Percentiles rank a stretch among this genome's conserved stretches.
These are phyloP conservation scores for Nannochloropsis salina DNA, from an alignment of 108 stramenopile genomes.

Conservation along the genomic window DNA sequence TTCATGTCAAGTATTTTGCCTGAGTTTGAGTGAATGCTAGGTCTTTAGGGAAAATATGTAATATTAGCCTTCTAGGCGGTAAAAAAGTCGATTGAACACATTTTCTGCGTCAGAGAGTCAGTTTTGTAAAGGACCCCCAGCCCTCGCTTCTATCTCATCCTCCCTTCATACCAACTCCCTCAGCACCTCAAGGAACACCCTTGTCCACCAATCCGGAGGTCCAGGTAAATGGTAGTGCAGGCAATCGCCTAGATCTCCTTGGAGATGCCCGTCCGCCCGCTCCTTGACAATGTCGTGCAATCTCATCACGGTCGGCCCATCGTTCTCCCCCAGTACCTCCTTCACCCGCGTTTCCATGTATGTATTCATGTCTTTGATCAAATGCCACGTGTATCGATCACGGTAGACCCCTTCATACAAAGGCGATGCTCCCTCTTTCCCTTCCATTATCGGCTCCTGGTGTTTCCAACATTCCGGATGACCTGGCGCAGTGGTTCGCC, in stretches of 20 bases:
- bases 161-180: not conserved
- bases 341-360: slow-evolving; percentile 1
- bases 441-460: not conserved
- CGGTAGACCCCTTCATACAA: not conserved
- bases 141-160: not conserved
- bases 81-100: too few relatives aligned
- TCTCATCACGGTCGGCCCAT: not conserved
- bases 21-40: too few relatives aligned
- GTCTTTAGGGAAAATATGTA: too few relatives aligned
- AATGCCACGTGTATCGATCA: not conserved
- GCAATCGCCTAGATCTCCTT: not conserved
- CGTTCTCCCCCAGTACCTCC: not conserved
- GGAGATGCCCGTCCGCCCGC: not conserved
- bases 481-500: not conserved
- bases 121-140: not conserved
- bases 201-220: not conserved
- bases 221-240: not conserved
- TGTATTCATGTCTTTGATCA: not conserved
- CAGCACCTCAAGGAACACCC: not conserved
- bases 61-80: too few relatives aligned
- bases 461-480: not conserved
- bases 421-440: not conserved
- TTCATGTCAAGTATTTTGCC: too few relatives aligned
- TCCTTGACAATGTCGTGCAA: not conserved
- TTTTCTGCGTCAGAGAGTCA: too few relatives aligned